Conservation (phyloP, 352 stramenopile genomes). For the Pythium apleroticum region DNA sequence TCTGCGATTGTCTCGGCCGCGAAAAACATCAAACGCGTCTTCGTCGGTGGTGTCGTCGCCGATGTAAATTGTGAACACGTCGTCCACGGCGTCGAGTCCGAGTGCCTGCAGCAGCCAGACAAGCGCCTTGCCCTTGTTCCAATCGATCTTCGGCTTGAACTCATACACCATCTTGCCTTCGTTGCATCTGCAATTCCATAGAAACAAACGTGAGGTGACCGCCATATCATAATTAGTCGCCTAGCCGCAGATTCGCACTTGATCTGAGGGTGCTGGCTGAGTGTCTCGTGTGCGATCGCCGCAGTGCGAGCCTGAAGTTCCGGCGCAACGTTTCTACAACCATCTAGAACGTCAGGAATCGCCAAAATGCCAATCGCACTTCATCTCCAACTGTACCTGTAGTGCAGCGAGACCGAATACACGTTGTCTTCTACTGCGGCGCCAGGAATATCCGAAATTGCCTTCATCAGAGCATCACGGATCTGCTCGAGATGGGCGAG, state of each 20-base stretch:
- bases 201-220: not conserved
- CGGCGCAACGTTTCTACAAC: slow-evolving; percentile 57
- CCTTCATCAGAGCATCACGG: slow-evolving; percentile 43
- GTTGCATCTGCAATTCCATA: slow-evolving; percentile 47
- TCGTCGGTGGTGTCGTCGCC: slow-evolving; percentile 91
- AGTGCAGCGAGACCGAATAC: slow-evolving; percentile 89
- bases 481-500: slow-evolving; percentile 60
- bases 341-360: not conserved
- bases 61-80: slow-evolving; percentile 92
- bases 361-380: not conserved
- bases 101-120: slow-evolving; percentile 83
- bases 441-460: slow-evolving; percentile 52
- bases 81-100: slow-evolving; percentile 61
- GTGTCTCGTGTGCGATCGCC: slow-evolving; percentile 39
- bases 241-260: slow-evolving; percentile 32
- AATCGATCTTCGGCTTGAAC: slow-evolving; percentile 90
- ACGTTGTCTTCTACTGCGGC: slow-evolving; percentile 89
- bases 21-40: slow-evolving; percentile 80
- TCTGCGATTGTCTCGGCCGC: slow-evolving; percentile 46
- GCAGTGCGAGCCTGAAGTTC: slow-evolving; percentile 39
- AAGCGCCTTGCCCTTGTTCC: slow-evolving; percentile 91
- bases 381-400: slow-evolving; percentile 46
- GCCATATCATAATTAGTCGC: not conserved
- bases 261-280: slow-evolving; percentile 57
- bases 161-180: slow-evolving; percentile 90